Base-by-base conservation (phyloP, 2,329 filamentous ascomycete species). In the Lecanicillium sp. region DNA sequence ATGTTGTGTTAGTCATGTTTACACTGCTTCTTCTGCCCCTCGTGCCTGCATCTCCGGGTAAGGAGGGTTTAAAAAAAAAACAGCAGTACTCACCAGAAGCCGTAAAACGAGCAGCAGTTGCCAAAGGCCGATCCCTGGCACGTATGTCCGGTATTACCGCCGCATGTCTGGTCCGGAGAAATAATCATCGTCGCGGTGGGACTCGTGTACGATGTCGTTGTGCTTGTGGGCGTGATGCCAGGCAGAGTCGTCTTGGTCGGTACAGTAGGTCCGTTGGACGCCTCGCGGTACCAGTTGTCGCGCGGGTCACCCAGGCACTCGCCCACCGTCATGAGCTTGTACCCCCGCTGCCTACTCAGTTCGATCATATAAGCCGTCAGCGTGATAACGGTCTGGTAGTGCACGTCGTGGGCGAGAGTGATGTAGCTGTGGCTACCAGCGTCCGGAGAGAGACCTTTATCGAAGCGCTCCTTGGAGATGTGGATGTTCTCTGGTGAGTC, bases 301-400 rank as follows among this genome's bases (percentile, higher is more conserved):
- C 51, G 51, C 7, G 75, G 61, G 49, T 82, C 77, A 0, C 71
- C 72, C 14, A 82, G 65, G 49, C 79, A 83, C 51, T 80, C 74
- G 0, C 77, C 79, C 4, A 81, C 71, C 1, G 77, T 77, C 23
- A 77, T 75, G 36, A 72, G 70, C 38, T 55, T 60, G 54, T 70
- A 71, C 0, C 75, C 75, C 15, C 69, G 63, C 3, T 59, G 54
- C 20, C 58, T 56, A 12, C 76, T 63, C 42, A 59, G 60, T 11
- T 62, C 51, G 15, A 75, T 58, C 70, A 76, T 75, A 56, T 63
- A 71, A 57, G 57, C 40, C 4, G 63, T 60, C 49, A 77, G 58
- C 30, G 65, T 69, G 6, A 60, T 53, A 3, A 70, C 73, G 0
- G 73, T 74, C 53, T 72, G 66, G 47, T 69, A 58, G 48, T 77